Evolutionary conservation across 768 basidiomycete genomes (phyloP), one percentile per base, ranked within the genome.

Genomic region (Sistotremastrum niveocremeum): DNA sequence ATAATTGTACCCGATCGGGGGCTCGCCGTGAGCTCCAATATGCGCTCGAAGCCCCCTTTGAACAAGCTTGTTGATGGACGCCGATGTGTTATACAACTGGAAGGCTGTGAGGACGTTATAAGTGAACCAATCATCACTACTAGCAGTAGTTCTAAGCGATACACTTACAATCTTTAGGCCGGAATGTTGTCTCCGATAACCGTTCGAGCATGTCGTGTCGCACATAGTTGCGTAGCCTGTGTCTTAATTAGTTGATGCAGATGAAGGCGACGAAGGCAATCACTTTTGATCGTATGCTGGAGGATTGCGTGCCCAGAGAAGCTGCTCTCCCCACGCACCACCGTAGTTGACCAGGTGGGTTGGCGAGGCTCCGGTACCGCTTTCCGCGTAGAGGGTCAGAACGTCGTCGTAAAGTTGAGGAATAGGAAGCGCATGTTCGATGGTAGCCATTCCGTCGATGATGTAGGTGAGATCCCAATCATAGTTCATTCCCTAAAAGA

Each of bases 401-500:
- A 84, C 64, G 51, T 84, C 83, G 20, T 83, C 80, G 52, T 77
- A 84, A 3, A 84, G 64, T 7, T 60, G 60, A 1, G 83, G 73
- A 1, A 82, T 65, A 4, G 83, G 83, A 36, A 84, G 57, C 20
- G 80, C 66, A 52, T 84, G 81, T 57, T 84, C 82, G 7, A 84
- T 62, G 2, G 82, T 83, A 2, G 82, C 82, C 81, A 83, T 84
- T 11, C 81, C 83, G 54, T 85, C 83, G n/a, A 82, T 62, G 46
- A 84, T 82, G 52, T 84, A 85, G 0, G 83, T 82, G 52, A 76
- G 59, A 53, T 84, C 81, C 83, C 83, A 85, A 53, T 85, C 82
- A 31, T 68, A 76, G 55, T 81, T 82, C 81, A 83, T 82, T 6
- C 83, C 83, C 66, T 70, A 41, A 37, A 6, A 12, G 35, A 6